Conservation (phyloP, 2,329 filamentous ascomycete species). For the Fusarium transvaalense region DNA sequence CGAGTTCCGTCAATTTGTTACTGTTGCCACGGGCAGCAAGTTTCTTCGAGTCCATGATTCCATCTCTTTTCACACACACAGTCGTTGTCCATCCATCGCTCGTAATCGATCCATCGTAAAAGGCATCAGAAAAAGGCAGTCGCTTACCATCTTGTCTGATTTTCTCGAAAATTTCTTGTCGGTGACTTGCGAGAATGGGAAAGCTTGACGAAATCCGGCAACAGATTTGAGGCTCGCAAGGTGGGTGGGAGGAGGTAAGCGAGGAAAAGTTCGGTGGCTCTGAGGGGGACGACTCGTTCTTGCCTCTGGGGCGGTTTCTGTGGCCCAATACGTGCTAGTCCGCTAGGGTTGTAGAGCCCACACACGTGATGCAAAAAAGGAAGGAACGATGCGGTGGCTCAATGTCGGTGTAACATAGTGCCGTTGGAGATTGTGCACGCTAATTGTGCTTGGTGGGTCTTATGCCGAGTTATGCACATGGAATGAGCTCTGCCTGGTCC, state of each 20-base stretch:
- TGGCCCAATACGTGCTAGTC: constrained; percentile 54
- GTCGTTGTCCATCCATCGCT: constrained; percentile 39
- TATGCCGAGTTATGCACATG: constrained; percentile 41
- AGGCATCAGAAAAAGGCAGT: constrained; percentile 42
- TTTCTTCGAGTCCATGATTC: constrained; percentile 33
- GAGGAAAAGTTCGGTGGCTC: constrained; percentile 64
- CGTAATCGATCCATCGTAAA: constrained; percentile 41
- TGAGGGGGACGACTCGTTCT: constrained; percentile 52
- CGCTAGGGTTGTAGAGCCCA: constrained; percentile 56
- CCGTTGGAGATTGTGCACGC: constrained; percentile 41
- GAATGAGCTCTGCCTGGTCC: constrained; percentile 23
- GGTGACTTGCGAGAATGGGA: constrained; percentile 61
- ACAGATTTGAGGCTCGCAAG: constrained; percentile 68
- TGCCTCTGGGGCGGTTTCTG: constrained; percentile 56
- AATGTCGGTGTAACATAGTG: constrained; percentile 45
- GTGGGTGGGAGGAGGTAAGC: constrained; percentile 61
- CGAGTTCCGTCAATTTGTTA: constrained; percentile 37
- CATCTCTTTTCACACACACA: constrained; percentile 35
- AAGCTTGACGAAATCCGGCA: constrained; percentile 67
- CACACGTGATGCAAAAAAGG: constrained; percentile 54
- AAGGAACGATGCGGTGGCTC: not conserved
- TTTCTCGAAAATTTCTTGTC: constrained; percentile 58
- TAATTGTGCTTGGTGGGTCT: constrained; percentile 26
- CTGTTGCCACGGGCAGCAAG: constrained; percentile 35
- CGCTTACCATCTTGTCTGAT: constrained; percentile 78